These are phyloP conservation scores for Pseudogymnoascus sp. DNA, from an alignment of 2,329 filamentous ascomycete genomes.

Conservation along the genomic window DNA sequence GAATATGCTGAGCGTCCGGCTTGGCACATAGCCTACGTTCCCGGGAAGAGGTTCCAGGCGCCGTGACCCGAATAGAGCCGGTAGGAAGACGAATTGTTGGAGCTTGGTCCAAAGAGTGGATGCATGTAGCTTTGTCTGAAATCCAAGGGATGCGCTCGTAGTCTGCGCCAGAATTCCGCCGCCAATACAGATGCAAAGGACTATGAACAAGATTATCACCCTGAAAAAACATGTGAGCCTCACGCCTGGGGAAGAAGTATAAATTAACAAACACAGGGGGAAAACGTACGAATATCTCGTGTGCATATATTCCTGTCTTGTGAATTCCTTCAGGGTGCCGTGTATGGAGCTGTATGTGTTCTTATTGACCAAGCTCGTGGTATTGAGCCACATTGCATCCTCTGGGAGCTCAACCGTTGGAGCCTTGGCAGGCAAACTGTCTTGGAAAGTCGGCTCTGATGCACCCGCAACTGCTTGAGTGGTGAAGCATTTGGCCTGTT, in stretches of 20 bases:
- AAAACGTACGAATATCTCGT: conserved; percentile 26
- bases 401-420: conserved; percentile 19
- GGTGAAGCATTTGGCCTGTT: conserved; percentile 25
- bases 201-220: conserved; percentile 16
- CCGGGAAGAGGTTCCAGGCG: conserved; percentile 9
- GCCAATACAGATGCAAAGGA: conserved; percentile 17
- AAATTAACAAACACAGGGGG: background rate
- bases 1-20: conserved; percentile 13
- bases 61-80: background rate
- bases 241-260: background rate
- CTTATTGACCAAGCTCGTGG: conserved; percentile 25
- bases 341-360: conserved; percentile 23
- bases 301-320: conserved; percentile 24
- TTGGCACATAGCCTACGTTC: conserved; percentile 16
- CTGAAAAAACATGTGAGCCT: conserved; percentile 10
- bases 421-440: conserved; percentile 19
- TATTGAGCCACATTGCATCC: conserved; percentile 25
- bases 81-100: conserved; percentile 11
- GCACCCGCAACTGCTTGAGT: conserved; percentile 18
- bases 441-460: conserved; percentile 19
- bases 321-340: conserved; percentile 24
- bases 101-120: conserved; percentile 8
- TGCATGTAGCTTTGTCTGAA: conserved; percentile 9
- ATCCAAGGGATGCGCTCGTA: conserved; percentile 9
- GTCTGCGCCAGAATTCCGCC: conserved; percentile 17